Evolutionary conservation across 768 basidiomycete genomes (phyloP).

Genomic region (Boletellus ananas): DNA sequence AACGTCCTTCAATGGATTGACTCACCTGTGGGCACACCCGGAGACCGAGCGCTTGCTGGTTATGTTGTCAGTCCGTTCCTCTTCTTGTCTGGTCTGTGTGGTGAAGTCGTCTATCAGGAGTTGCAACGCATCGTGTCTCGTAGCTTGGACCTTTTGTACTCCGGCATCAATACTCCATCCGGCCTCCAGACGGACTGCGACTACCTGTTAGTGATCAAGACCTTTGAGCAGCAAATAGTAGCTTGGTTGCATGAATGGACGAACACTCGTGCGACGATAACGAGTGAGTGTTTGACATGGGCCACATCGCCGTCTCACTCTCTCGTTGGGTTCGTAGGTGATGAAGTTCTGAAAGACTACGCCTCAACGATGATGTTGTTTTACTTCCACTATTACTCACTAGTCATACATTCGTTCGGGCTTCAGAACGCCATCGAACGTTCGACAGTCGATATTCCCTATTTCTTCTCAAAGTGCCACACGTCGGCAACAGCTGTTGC

Average conservation of each 20-base stretch:
- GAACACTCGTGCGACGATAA: conserved; percentile 11
- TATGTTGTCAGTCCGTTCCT: conserved; percentile 57
- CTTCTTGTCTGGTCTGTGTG: background rate
- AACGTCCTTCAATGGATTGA: conserved; percentile 74
- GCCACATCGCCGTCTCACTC: background rate
- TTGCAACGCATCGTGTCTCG: conserved; percentile 87
- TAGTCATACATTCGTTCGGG: conserved; percentile 94
- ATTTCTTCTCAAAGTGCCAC: conserved; percentile 82
- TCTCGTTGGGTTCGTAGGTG: conserved; percentile 14
- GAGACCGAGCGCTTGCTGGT: conserved; percentile 67
- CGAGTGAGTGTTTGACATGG: conserved; percentile 15
- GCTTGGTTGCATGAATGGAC: conserved; percentile 57
- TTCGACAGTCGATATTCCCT: conserved; percentile 64
- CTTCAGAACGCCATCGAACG: conserved; percentile 93
- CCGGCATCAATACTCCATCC: conserved; percentile 70
- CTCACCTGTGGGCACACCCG: conserved; percentile 55
- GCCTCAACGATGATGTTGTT: conserved; percentile 46
- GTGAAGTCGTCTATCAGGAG: conserved; percentile 44
- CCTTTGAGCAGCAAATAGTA: conserved; percentile 74
- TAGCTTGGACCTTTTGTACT: conserved; percentile 87
- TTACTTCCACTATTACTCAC: conserved; percentile 79
- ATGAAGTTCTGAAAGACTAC: conserved; percentile 28
- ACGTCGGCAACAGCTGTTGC: conserved; percentile 68
- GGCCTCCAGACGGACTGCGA: conserved; percentile 84
- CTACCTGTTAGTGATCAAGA: conserved; percentile 78